Percentiles rank a stretch among this genome's conserved stretches.
Evolutionary conservation across 257 asterid species (phyloP).

Genomic region (Linaria vulgaris): DNA sequence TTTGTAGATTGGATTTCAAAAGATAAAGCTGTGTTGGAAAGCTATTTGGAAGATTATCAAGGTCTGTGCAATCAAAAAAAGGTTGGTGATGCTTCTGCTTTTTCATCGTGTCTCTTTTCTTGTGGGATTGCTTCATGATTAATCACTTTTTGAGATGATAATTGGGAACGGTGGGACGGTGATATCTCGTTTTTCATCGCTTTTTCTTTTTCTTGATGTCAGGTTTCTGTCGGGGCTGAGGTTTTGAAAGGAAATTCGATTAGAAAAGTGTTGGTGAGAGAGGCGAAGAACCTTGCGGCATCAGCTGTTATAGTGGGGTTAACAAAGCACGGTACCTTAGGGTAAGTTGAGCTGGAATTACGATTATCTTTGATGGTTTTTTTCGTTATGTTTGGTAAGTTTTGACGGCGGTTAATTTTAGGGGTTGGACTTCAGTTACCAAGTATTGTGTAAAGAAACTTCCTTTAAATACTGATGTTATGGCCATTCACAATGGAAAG

Average conservation of each 20-base stretch:
- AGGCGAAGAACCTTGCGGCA: slow-evolving; percentile 62
- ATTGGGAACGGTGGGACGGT: slow-evolving; percentile 8
- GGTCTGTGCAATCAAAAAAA: slow-evolving; percentile 66
- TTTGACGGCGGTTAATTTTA: slow-evolving; percentile 31
- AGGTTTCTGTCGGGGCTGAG: slow-evolving; percentile 64
- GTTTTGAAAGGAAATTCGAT: slow-evolving; percentile 69
- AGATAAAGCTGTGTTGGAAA: slow-evolving; percentile 53
- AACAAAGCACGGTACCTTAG: slow-evolving; percentile 47
- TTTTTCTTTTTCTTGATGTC: slow-evolving; percentile 24
- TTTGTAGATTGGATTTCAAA: slow-evolving; percentile 54
- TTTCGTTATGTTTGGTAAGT: background rate
- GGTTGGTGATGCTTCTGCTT: slow-evolving; percentile 37
- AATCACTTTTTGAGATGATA: slow-evolving; percentile 1
- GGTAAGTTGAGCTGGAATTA: slow-evolving; percentile 44
- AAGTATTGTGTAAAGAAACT: slow-evolving; percentile 75
- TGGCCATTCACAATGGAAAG: slow-evolving; percentile 78
- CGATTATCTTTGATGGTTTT: background rate
- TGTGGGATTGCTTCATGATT: background rate
- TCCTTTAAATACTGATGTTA: slow-evolving; percentile 60
- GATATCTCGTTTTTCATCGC: background rate
- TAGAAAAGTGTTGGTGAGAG: slow-evolving; percentile 67
- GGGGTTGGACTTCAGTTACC: slow-evolving; percentile 79
- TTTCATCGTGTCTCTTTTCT: background rate
- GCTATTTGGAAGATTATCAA: slow-evolving; percentile 69
- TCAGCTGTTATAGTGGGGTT: slow-evolving; percentile 76